These are phyloP conservation scores for Fusarium scirpi DNA, from an alignment of 2,329 filamentous ascomycete species.

Conservation along the genomic window DNA sequence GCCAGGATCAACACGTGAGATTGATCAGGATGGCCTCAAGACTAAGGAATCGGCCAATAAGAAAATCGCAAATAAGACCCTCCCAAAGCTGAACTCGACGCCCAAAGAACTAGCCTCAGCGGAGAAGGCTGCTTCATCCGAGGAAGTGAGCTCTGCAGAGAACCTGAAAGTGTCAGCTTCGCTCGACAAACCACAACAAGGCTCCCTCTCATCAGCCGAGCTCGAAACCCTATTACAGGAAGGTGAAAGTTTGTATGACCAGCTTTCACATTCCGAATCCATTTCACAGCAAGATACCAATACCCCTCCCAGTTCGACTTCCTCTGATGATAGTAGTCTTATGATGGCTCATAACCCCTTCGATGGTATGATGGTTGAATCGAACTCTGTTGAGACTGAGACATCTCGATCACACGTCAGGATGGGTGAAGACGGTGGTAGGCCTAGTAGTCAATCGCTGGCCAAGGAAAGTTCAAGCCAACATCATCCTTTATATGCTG, in stretches of 20 bases:
- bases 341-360: not conserved
- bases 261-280: conserved; percentile 10
- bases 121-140: not conserved
- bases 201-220: not conserved
- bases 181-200: not conserved
- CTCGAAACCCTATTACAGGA: not conserved
- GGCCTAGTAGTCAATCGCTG: not conserved
- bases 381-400: not conserved
- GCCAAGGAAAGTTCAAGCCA: not conserved
- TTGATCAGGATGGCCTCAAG: not conserved
- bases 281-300: too few species aligned
- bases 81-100: too few species aligned
- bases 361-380: not conserved
- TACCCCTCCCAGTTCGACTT: not conserved
- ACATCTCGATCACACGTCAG: not conserved
- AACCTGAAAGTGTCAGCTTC: not conserved
- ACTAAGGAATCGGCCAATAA: too few species aligned
- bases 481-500: not conserved
- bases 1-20: not conserved
- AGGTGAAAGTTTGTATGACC: not conserved
- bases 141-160: not conserved
- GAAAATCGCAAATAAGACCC: not conserved
- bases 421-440: not conserved
- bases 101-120: not conserved
- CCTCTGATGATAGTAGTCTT: not conserved